Conservation (phyloP, 2,329 filamentous ascomycete genomes). For the Clonostachys sp. region DNA sequence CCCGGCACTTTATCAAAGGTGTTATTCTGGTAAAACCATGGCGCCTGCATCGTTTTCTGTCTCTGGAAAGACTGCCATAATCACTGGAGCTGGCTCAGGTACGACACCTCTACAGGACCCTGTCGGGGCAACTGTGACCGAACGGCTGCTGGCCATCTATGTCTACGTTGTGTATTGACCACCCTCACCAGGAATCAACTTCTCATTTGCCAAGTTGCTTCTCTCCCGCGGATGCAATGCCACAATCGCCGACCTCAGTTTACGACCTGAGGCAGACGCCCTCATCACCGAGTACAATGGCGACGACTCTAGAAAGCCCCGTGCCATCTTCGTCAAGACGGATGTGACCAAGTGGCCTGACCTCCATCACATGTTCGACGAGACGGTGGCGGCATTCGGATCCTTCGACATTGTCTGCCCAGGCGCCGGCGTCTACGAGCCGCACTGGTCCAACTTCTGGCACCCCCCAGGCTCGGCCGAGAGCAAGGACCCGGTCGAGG, state of each 20-base stretch:
- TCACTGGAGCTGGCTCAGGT: conserved; percentile 21
- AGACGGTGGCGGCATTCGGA: conserved; percentile 25
- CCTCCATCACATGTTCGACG: conserved; percentile 25
- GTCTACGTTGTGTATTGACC: neutral
- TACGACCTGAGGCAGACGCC: conserved; percentile 33
- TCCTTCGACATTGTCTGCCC: conserved; percentile 36
- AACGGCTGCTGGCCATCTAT: neutral
- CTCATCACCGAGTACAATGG: conserved; percentile 17
- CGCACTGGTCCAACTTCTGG: conserved; percentile 35
- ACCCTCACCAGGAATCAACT: conserved; percentile 28
- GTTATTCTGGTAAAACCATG: neutral
- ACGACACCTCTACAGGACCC: no score
- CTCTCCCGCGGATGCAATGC: conserved; percentile 36
- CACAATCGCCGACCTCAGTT: conserved; percentile 34
- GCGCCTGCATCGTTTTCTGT: conserved; percentile 9
- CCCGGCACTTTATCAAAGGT: no score
- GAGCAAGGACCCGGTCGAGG: conserved; percentile 19
- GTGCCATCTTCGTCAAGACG: conserved; percentile 34
- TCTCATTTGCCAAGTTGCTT: conserved; percentile 36
- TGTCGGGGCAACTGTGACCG: no score
- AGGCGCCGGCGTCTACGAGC: conserved; percentile 41
- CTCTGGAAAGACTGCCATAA: conserved; percentile 17
- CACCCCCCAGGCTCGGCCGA: conserved; percentile 27
- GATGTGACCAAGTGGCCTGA: conserved; percentile 37
- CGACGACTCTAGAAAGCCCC: conserved; percentile 9